A percentile compares a stretch with the other conserved stretches of the same genome.
Conservation (phyloP, 306 rosid genomes). For the Medicago lupulina region DNA sequence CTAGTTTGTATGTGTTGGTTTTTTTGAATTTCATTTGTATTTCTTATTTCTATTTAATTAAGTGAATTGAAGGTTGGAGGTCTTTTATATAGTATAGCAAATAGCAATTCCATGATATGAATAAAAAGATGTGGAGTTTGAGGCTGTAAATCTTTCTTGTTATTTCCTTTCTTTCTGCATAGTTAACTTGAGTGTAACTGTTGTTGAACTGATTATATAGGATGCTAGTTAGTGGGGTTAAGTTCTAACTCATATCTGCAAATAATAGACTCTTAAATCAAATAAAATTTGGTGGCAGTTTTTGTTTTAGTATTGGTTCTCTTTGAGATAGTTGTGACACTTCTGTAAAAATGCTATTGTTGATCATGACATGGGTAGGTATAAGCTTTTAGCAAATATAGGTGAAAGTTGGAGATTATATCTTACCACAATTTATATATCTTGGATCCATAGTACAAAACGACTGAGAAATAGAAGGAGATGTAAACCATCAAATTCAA, state of each 20-base stretch:
- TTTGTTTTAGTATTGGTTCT: neutral
- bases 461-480: no score
- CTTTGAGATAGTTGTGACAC: neutral
- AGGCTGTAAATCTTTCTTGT: neutral
- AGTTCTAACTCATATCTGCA: neutral
- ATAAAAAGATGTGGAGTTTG: neutral
- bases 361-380: constrained; percentile 5
- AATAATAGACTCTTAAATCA: neutral
- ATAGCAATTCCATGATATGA: constrained; percentile 6
- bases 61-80: neutral
- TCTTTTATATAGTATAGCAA: neutral
- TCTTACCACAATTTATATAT: no score
- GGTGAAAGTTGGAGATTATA: no score
- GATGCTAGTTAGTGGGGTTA: constrained; percentile 1
- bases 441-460: no score
- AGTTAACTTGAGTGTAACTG: constrained; percentile 5
- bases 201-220: constrained; percentile 17
- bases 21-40: neutral
- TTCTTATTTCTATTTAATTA: no score
- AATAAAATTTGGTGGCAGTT: constrained; percentile 5
- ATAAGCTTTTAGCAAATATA: constrained; percentile 25
- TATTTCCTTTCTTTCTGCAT: neutral
- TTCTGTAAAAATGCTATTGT: constrained; percentile 11
- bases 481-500: no score
- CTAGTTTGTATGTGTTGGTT: neutral